Evolutionary conservation across 352 stramenopile genomes (phyloP), one percentile per base, ranked within the genome.

Genomic region (Thraustochytrium sp.): DNA sequence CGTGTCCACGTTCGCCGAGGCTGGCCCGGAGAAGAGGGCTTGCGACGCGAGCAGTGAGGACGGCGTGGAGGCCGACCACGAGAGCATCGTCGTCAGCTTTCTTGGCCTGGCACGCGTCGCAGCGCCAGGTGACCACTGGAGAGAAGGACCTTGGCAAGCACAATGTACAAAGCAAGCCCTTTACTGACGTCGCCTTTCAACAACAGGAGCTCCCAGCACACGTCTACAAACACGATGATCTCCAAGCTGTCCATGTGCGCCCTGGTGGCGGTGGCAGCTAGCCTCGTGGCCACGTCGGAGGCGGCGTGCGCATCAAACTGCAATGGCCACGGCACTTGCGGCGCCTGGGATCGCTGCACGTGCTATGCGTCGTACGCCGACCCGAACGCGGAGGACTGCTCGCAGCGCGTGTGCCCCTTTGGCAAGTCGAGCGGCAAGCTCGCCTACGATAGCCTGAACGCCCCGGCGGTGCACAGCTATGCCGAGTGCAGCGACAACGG

Each of bases 401-500:
- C 76, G 9, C 8, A 54, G 36, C 76, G 83, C 36, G 44, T 61
- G 13, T 86, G 83, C 42, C 77, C 77, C 3, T 84, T 46, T 61
- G 75, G 75, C 26, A 54, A 84, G 63, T 42, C 75, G 34, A 61
- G 44, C 31, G 68, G 68, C 42, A 51, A 55, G 44, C 42, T 38
- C 26, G 42, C 18, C 23, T 84, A 64, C 16, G 82, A 89, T 49
- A 85, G 61, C n/a, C n/a, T n/a, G n/a, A n/a, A n/a, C n/a, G n/a
- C n/a, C n/a, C n/a, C n/a, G n/a, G n/a, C n/a, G n/a, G 88, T 88
- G 23, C 89, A 91, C 76, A 49, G 72, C 59, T 78, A 82, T 4
- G 86, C 90, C 53, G 93, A 97, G 86, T 97, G 93, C 82, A 94
- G 91, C 1, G 92, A 91, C n/a, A 92, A 93, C 84, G 93, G 93